Conservation (phyloP, 1,139 yeast genomes). For the Saccharomycopsis hybrid region DNA sequence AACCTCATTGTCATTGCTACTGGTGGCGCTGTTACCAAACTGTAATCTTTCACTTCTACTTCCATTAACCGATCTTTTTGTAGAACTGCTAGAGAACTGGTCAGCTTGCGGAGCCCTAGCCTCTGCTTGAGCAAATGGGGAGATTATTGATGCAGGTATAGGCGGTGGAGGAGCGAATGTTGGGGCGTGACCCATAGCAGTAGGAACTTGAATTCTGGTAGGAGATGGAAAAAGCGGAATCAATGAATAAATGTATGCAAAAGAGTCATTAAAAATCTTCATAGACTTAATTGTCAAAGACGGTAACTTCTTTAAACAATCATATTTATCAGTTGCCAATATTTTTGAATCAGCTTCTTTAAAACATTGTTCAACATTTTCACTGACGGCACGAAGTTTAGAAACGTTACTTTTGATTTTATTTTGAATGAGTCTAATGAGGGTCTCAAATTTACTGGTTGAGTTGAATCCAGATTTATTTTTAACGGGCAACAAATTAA, state of each 20-base stretch:
- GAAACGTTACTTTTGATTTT: conserved; percentile 16
- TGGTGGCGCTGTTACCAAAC: too few species aligned
- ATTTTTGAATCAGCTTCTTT: conserved; percentile 8
- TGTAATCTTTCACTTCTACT: neutral
- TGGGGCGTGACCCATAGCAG: neutral
- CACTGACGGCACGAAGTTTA: conserved; percentile 4
- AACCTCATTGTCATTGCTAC: neutral
- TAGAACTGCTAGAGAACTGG: too few species aligned
- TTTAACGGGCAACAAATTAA: conserved; percentile 14
- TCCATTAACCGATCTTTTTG: neutral
- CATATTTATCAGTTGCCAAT: conserved; percentile 7
- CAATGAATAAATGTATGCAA: conserved; percentile 15
- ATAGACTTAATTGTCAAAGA: conserved; percentile 6
- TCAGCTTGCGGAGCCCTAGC: too few species aligned
- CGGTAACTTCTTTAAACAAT: conserved; percentile 7
- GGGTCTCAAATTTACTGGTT: conserved; percentile 16
- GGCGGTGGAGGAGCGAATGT: conserved; percentile 10
- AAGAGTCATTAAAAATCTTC: conserved; percentile 17
- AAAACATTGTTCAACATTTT: neutral
- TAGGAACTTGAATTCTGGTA: neutral
- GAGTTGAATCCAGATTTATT: conserved; percentile 1
- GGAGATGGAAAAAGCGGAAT: conserved; percentile 17
- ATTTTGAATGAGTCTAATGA: conserved; percentile 11
- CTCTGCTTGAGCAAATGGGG: neutral
- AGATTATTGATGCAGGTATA: conserved; percentile 1